phyloP scores from a whole-genome alignment of 495 filamentous ascomycete species.

The Cercophora newfieldiana region DNA sequence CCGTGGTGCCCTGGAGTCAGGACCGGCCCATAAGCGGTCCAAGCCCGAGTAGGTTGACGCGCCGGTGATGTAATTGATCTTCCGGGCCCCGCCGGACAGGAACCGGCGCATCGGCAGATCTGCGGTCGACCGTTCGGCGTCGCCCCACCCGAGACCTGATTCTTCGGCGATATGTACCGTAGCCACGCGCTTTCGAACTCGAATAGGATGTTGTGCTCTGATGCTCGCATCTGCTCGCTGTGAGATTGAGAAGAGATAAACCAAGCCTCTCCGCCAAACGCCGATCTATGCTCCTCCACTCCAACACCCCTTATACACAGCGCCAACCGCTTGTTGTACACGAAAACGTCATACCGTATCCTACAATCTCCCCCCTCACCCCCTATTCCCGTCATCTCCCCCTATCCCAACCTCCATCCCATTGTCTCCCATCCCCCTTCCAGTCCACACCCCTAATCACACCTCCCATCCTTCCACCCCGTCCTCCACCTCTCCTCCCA shows the following conservation, averaged over 20 bases:
- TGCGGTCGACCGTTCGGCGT: not conserved
- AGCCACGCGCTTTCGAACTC: not conserved
- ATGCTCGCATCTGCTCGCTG: not conserved
- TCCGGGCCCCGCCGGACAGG: not conserved
- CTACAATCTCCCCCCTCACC: not conserved
- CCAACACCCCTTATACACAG: not conserved
- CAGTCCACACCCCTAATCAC: slow-evolving; percentile 38
- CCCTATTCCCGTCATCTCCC: not conserved
- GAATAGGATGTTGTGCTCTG: not conserved
- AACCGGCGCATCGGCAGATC: not conserved
- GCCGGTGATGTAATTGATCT: slow-evolving; percentile 27
- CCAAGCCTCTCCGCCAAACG: not conserved
- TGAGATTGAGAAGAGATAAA: not conserved
- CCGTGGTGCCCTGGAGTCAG: not conserved
- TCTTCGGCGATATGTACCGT: not conserved
- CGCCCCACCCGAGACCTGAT: not conserved
- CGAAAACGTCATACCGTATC: not conserved
- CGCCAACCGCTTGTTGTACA: not conserved
- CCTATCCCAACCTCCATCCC: too few species aligned
- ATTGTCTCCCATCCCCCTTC: too few species aligned
- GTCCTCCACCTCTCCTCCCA: slow-evolving; percentile 96
- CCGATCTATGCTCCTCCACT: not conserved
- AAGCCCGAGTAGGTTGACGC: slow-evolving; percentile 5
- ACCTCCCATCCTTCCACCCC: slow-evolving; percentile 86
- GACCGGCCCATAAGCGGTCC: not conserved